Conservation (phyloP, 108 stramenopile species). For the Pseudonitzschia delicatissima region DNA sequence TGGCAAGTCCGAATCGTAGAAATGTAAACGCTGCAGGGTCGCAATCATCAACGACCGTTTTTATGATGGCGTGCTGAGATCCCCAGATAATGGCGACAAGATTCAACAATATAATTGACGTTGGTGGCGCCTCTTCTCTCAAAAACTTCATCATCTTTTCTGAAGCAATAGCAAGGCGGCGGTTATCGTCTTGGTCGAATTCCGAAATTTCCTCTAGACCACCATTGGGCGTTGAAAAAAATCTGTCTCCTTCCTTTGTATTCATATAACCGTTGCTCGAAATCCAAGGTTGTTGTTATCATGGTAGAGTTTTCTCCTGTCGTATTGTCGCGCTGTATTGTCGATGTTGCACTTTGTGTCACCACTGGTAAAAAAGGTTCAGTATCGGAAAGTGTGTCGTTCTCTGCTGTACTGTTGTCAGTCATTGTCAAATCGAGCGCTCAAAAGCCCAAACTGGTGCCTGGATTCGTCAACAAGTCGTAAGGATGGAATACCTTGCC, state of each 20-base stretch:
- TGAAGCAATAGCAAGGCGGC: not conserved
- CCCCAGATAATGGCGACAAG: conserved; percentile 82
- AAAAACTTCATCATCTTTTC: not conserved
- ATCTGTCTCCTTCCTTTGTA: too few relatives aligned
- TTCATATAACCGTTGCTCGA: not conserved
- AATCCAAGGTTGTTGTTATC: not conserved
- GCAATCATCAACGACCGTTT: conserved; percentile 57
- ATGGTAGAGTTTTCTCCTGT: too few relatives aligned
- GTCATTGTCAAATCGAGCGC: conserved; percentile 2
- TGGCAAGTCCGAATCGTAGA: conserved; percentile 68
- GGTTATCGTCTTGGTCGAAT: not conserved
- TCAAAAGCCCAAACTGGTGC: not conserved
- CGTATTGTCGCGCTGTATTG: too few relatives aligned
- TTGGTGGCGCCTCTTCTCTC: conserved; percentile 21
- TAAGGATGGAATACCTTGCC: too few relatives aligned
- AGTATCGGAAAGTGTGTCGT: too few relatives aligned
- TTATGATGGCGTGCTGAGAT: conserved; percentile 83
- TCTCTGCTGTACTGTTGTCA: too few relatives aligned
- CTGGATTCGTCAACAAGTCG: too few relatives aligned
- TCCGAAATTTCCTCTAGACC: too few relatives aligned
- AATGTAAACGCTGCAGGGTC: conserved; percentile 62
- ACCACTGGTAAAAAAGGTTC: too few relatives aligned
- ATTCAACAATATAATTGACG: conserved; percentile 64
- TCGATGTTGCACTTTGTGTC: not conserved
- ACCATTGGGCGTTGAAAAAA: too few relatives aligned